These are phyloP conservation scores for Rutstroemia sp. DNA, from an alignment of 2,329 filamentous ascomycete species.

Conservation along the genomic window DNA sequence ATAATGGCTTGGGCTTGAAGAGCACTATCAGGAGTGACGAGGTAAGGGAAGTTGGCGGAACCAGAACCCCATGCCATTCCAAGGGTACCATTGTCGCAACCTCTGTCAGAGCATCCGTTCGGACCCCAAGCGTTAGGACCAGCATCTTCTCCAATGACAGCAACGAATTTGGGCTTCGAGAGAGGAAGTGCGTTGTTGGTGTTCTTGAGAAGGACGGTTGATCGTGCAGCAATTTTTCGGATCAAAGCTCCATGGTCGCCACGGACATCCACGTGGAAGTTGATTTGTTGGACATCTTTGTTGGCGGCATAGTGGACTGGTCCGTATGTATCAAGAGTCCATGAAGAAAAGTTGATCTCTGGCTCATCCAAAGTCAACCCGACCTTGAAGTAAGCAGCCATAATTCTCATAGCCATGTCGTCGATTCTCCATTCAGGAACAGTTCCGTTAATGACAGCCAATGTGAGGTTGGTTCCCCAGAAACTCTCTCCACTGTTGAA, in stretches of 20 bases:
- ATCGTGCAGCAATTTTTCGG: conserved; percentile 69
- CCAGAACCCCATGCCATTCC: conserved; percentile 78
- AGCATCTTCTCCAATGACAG: conserved; percentile 77
- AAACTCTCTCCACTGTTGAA: conserved; percentile 58
- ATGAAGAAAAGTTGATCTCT: conserved; percentile 77
- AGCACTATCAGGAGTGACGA: conserved; percentile 70
- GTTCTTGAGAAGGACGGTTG: conserved; percentile 88
- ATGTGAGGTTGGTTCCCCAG: conserved; percentile 83
- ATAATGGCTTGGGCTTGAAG: conserved; percentile 55
- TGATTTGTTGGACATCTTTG: conserved; percentile 59
- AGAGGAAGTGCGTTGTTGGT: conserved; percentile 62
- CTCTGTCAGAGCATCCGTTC: conserved; percentile 55
- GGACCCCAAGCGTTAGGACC: conserved; percentile 50
- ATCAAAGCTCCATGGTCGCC: conserved; percentile 65
- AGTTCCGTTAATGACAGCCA: conserved; percentile 83
- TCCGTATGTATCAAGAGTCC: conserved; percentile 62
- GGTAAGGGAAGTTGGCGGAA: conserved; percentile 65
- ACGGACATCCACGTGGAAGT: conserved; percentile 80
- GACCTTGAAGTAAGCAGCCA: conserved; percentile 63
- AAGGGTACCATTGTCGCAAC: conserved; percentile 54
- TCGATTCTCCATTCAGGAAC: conserved; percentile 81
- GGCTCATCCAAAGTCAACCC: conserved; percentile 41
- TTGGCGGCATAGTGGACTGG: conserved; percentile 36
- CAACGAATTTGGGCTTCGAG: conserved; percentile 68
- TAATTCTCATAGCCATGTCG: conserved; percentile 84